Conservation (phyloP, 495 filamentous ascomycete species). For the Thozetella sp. region DNA sequence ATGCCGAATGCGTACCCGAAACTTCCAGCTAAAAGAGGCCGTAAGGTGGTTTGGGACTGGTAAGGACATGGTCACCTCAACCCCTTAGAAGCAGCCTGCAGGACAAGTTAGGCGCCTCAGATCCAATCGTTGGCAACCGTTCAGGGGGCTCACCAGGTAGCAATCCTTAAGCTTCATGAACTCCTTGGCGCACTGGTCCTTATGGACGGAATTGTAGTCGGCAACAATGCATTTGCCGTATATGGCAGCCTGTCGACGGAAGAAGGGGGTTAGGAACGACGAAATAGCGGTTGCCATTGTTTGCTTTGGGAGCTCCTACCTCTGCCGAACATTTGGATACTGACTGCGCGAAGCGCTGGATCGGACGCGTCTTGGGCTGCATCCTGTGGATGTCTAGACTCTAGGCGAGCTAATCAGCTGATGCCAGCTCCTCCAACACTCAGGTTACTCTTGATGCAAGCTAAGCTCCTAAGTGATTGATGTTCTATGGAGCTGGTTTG, state of each 20-base stretch:
- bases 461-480: neutral
- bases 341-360: slow-evolving; percentile 86
- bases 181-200: slow-evolving; percentile 86
- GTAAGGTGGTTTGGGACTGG: neutral
- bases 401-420: no score
- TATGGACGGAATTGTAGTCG: slow-evolving; percentile 89
- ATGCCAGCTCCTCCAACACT: no score
- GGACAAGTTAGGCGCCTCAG: slow-evolving; percentile 3
- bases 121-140: neutral
- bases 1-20: slow-evolving; percentile 3
- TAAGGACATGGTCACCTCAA: slow-evolving; percentile 19
- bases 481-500: neutral
- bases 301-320: slow-evolving; percentile 45
- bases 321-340: slow-evolving; percentile 82
- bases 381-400: slow-evolving; percentile 9
- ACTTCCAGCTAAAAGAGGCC: neutral
- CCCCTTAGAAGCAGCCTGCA: slow-evolving; percentile 48
- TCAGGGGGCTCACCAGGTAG: slow-evolving; percentile 68
- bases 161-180: slow-evolving; percentile 90
- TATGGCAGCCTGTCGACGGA: slow-evolving; percentile 62
- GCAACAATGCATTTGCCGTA: slow-evolving; percentile 93
- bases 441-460: neutral
- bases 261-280: no score
- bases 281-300: no score
- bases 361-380: slow-evolving; percentile 59